Percentiles rank a stretch among this genome's conserved stretches.
These are phyloP conservation scores for Penicillium sp. DNA, from an alignment of 2,329 filamentous ascomycete species.

Conservation along the genomic window DNA sequence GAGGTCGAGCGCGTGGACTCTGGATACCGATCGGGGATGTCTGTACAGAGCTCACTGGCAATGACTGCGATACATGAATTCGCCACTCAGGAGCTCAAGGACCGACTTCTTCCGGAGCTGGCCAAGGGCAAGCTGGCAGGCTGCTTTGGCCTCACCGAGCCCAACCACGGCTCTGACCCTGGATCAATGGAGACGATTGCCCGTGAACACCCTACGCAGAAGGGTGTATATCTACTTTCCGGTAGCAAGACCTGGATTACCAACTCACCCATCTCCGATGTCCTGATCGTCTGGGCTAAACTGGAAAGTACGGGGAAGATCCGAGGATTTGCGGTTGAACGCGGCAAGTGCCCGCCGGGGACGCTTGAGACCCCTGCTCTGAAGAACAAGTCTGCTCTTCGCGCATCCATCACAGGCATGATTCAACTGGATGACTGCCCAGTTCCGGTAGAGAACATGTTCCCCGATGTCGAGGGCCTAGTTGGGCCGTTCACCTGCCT, in stretches of 20 bases:
- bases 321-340: conserved; percentile 86
- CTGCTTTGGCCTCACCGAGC: conserved; percentile 88
- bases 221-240: conserved; percentile 77
- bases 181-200: conserved; percentile 88
- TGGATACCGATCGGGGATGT: conserved; percentile 91
- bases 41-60: conserved; percentile 87
- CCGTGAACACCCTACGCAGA: conserved; percentile 82
- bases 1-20: conserved; percentile 91
- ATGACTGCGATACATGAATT: conserved; percentile 94
- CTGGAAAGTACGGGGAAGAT: conserved; percentile 91
- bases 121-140: conserved; percentile 82
- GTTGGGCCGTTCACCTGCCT: conserved; percentile 90
- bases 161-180: conserved; percentile 90
- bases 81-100: conserved; percentile 84
- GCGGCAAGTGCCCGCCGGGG: conserved; percentile 80
- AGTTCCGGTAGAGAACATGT: conserved; percentile 90
- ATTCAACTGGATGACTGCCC: conserved; percentile 93
- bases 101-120: conserved; percentile 78
- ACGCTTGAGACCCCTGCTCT: conserved; percentile 90
- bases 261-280: conserved; percentile 86
- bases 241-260: conserved; percentile 96
- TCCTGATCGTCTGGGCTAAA: conserved; percentile 91
- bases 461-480: conserved; percentile 85
- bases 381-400: conserved; percentile 92
- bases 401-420: conserved; percentile 96